Evolutionary conservation across 768 basidiomycete species (phyloP), one percentile per base, ranked within the genome.

Genomic region (Phylloporus sp.): DNA sequence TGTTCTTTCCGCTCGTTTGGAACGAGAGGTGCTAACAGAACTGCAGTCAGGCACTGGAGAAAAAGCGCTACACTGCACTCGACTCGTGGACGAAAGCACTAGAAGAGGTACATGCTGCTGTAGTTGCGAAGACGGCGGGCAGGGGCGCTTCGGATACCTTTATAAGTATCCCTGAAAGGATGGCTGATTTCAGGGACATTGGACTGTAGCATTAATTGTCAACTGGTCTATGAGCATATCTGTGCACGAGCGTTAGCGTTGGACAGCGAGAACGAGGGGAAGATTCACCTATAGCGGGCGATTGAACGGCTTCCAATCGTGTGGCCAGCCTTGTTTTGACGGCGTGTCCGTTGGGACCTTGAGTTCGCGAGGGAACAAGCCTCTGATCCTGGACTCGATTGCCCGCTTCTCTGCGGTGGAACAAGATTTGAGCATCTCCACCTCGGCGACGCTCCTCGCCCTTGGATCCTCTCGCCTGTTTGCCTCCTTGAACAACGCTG

Each of bases 271-370:
- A 41, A 3, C 11, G 15, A 13, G 23, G 32, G 18, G n/a, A 1
- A 9, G 3, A 3, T 53, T 26, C 14, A 64, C 62, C 56, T 62
- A 62, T 49, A 78, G 48, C 23, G 79, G 78, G 31, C 77, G 72
- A 48, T 74, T 67, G 59, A 82, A 80, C 38, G 86, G 76, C 44
- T 76, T 87, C 81, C 84, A 94, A n/a, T 84, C 80, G 59, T 93
- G 86, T 43, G 82, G 81, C 92, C 92, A 95, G 4, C 90, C 90
- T 34, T 75, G 73, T 44, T 77, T 79, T 21, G 86, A 76, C 3
- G 90, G 86, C 7, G 88, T 93, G 60, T 95, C 93, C 5, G 86
- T 80, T 35, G 94, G 93, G 38, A 89, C 75, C 53, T 82, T 80
- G 60, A 90, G 62, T 64, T 97, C 93, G 50, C 94, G 78, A 49